A percentile compares a stretch with the other conserved stretches of the same genome.
phyloP scores from a whole-genome alignment of 768 basidiomycete species.

The Leccinellum albellum region DNA sequence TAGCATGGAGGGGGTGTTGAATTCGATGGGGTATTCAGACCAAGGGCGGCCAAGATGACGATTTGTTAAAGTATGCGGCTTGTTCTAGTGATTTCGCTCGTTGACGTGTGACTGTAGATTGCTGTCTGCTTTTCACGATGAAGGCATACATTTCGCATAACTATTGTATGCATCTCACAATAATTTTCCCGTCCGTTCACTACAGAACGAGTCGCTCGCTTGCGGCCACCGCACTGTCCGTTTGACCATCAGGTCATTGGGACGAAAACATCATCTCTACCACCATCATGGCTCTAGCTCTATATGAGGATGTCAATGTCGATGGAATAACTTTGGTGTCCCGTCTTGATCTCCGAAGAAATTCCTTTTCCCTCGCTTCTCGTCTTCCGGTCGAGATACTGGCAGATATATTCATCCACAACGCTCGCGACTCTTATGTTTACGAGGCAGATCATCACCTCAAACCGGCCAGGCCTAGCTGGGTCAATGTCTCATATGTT shows the following conservation, averaged over 20 bases:
- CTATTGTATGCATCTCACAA: neutral
- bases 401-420: neutral
- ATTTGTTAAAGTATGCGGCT: slow-evolving; percentile 72
- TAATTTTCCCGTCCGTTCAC: neutral
- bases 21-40: slow-evolving; percentile 68
- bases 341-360: neutral
- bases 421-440: neutral
- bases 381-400: neutral
- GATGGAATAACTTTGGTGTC: no score
- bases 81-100: neutral
- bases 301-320: no score
- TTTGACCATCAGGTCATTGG: no score
- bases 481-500: neutral
- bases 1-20: slow-evolving; percentile 69
- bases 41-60: slow-evolving; percentile 93
- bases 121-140: slow-evolving; percentile 69
- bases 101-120: slow-evolving; percentile 39
- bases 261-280: no score
- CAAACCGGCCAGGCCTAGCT: neutral
- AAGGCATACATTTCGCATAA: slow-evolving; percentile 69
- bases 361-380: neutral
- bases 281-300: neutral
- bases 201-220: neutral
- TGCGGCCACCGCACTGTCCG: no score
- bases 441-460: neutral